These are phyloP conservation scores for Zostera marina DNA, from an alignment of 116 monocot genomes.

Conservation along the genomic window DNA sequence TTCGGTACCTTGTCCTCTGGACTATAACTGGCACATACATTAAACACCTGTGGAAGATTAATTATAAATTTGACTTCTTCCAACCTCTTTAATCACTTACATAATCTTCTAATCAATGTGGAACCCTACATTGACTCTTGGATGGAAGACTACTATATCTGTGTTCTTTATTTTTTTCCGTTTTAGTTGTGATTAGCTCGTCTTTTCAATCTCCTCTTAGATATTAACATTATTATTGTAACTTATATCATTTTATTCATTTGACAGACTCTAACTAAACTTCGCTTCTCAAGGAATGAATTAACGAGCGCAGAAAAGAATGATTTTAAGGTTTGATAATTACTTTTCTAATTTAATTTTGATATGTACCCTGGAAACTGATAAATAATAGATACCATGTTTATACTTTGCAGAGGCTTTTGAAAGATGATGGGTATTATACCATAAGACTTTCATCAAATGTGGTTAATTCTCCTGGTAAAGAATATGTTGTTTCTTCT, in stretches of 20 bases:
- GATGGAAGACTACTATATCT: too few relatives aligned
- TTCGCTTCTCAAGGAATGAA: conserved; percentile 63
- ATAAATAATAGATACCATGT: conserved; percentile 1
- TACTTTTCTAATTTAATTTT: neutral
- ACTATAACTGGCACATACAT: too few relatives aligned
- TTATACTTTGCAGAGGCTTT: conserved; percentile 33
- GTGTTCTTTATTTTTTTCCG: too few relatives aligned
- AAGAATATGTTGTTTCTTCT: conserved; percentile 66
- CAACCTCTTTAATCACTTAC: too few relatives aligned
- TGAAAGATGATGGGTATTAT: conserved; percentile 69
- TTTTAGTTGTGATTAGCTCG: too few relatives aligned
- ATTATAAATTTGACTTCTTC: too few relatives aligned
- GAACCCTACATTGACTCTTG: too few relatives aligned
- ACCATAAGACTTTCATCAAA: conserved; percentile 79
- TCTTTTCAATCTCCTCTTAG: too few relatives aligned
- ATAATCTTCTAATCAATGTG: too few relatives aligned
- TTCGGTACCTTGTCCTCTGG: too few relatives aligned
- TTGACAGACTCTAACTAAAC: conserved; percentile 69
- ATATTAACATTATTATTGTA: too few relatives aligned
- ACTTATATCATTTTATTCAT: conserved; percentile 3
- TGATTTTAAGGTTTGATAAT: conserved; percentile 46
- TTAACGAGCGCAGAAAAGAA: conserved; percentile 42
- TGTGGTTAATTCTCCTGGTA: conserved; percentile 60
- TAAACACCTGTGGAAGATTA: too few relatives aligned
- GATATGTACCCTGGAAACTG: neutral